Base-by-base conservation (phyloP, 345 rosid species). In the Citrus mangshanensis region DNA sequence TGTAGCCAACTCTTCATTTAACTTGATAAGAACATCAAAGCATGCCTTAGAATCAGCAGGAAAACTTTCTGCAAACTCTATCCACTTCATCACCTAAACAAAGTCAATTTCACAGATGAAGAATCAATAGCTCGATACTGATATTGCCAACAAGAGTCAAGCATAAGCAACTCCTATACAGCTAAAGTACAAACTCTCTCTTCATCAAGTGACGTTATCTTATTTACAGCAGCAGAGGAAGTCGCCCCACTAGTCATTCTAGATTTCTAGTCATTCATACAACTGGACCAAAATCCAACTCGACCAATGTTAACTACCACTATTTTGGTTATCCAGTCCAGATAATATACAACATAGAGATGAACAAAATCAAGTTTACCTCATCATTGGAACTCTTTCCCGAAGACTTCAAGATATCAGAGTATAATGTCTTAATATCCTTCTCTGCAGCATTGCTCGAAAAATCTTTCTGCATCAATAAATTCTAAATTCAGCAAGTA, bases 21-120 rank as follows among this genome's bases (percentile, higher is more conserved):
- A 78, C 78, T 83, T 77, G 65, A 68, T 79, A 72, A 93, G 89
- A 82, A 79, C 87, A 62, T 79, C 85, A 70, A 79, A 74, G 74
- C 83, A 82, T 69, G 91, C 86, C 78, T 80, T 63, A 27, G 93
- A 79, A 81, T 84, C 85, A 22, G 30, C 72, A 24, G 91, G 91
- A 86, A 89, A 84, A 76, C 82, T 77, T 82, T 89, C 95, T 0
- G 92, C 89, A 82, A 87, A 93, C 19, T 70, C 88, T 66, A 93
- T 77, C 98, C 98, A 95, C 72, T 89, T 92, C 81, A 79, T 78
- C 78, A 92, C 92, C 99, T 95, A 81, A 85, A 72, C 68, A 35
- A 58, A 66, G 55, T 65, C 62, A 22, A 34, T 13, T 77, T 77
- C 73, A 27, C 32, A 27, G 51, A 79, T 25, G 18, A 46, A 6